Percentiles rank a stretch among this genome's conserved stretches.
Evolutionary conservation across 768 basidiomycete species (phyloP).

Genomic region (Lyophyllum semitale): DNA sequence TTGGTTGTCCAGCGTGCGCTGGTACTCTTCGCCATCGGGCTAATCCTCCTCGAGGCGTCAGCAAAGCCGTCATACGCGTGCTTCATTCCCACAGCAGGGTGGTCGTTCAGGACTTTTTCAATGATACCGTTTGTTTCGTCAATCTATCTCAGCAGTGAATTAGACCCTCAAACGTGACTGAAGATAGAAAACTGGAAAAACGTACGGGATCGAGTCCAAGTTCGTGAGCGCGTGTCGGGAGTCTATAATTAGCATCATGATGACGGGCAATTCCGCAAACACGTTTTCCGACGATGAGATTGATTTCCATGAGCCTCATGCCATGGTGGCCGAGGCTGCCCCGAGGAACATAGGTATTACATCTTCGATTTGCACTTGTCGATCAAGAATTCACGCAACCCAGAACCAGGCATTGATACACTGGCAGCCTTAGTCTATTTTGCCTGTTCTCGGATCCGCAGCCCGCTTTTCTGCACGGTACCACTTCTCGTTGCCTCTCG

Average conservation of each 20-base stretch:
- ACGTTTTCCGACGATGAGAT: slow-evolving; percentile 1
- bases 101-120: slow-evolving; percentile 67
- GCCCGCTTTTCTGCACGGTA: too few relatives aligned
- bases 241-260: slow-evolving; percentile 4
- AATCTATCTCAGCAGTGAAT: slow-evolving; percentile 55
- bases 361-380: too few relatives aligned
- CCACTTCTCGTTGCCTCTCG: too few relatives aligned
- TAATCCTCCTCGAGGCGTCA: slow-evolving; percentile 61
- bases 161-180: too few relatives aligned
- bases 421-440: too few relatives aligned
- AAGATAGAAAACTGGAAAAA: too few relatives aligned
- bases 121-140: slow-evolving; percentile 71
- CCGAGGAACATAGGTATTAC: too few relatives aligned
- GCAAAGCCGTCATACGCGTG: slow-evolving; percentile 55
- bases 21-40: slow-evolving; percentile 86
- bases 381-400: too few relatives aligned
- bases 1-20: slow-evolving; percentile 79
- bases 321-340: too few relatives aligned
- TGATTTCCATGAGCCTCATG: too few relatives aligned
- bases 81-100: slow-evolving; percentile 84
- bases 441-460: too few relatives aligned
- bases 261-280: slow-evolving; percentile 17
- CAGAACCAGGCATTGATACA: too few relatives aligned
- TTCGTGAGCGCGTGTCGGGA: slow-evolving; percentile 1
- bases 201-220: slow-evolving; percentile 4